Base-by-base conservation (phyloP, 768 basidiomycete genomes). In the Cystobasidium onofrii region DNA sequence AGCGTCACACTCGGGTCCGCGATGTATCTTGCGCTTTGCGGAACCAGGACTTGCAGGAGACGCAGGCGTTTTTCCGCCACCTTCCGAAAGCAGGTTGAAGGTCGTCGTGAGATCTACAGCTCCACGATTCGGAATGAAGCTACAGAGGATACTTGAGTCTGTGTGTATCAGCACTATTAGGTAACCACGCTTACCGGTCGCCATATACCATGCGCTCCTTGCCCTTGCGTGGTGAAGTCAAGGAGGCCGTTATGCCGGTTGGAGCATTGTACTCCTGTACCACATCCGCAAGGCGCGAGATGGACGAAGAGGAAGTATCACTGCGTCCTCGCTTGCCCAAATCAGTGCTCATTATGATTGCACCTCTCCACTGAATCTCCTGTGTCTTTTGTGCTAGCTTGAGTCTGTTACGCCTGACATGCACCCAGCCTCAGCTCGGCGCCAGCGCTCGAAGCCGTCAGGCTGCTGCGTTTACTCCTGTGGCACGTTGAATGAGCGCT, bases 1-100 rank as follows among this genome's bases (percentile, higher is more conserved):
- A n/a, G 89, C 89, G 78, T 90, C 89, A 0, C 86, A 86, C 77
- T 88, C 88, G 25, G 86, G 85, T 29, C 87, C 88, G 71, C 88
- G 87, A 64, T 87, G 86, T 60, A 87, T 83, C 79, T 81, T 83
- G 18, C 78, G 69, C 79, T 86, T 88, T 25, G 86, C 85, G 10
- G 86, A 86, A 0, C 87, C 88, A 1, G 85, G 85, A 0, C 86
- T 86, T 1, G 84, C 84, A 17, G 75, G 76, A 1, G 74, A 50
- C 2, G 75, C 75, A 27, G 78, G 71, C 0, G 74, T 62, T 0
- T 76, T 67, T 10, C 74, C 57, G 1, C 74, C 73, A 17, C 83
- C 80, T 23, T 86, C 85, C 27, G 86, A 85, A 79, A 86, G 84
- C 31, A 89, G 84, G 73, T 87, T 84, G 79, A 85, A 89, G 18